These are phyloP conservation scores for Colletotrichum spinosum DNA, from an alignment of 2,329 filamentous ascomycete genomes.

Conservation along the genomic window DNA sequence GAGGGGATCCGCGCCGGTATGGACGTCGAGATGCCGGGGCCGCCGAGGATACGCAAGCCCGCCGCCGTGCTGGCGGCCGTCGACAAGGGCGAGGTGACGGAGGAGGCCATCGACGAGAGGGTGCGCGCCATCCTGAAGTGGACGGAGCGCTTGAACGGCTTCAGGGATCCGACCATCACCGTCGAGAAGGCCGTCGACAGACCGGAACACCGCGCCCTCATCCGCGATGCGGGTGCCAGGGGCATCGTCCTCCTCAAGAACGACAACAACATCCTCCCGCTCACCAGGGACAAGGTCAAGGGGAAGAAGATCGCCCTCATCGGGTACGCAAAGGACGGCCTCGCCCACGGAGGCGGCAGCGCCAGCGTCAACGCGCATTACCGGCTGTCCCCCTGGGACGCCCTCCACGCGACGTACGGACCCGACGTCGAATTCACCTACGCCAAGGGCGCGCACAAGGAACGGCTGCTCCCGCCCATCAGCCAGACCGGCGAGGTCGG, in stretches of 20 bases:
- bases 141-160: conserved; percentile 45
- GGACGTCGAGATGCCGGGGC: conserved; percentile 74
- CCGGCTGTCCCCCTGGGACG: conserved; percentile 65
- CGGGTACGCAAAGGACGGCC: conserved; percentile 52
- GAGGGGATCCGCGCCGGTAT: conserved; percentile 79
- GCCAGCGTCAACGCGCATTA: conserved; percentile 55
- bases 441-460: conserved; percentile 40
- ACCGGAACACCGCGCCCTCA: conserved; percentile 65
- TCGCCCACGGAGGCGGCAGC: conserved; percentile 50
- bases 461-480: conserved; percentile 40
- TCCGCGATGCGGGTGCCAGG: conserved; percentile 63
- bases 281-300: conserved; percentile 57
- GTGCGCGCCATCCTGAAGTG: conserved; percentile 48
- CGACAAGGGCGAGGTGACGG: conserved; percentile 39
- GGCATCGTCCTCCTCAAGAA: conserved; percentile 85
- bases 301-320: conserved; percentile 49
- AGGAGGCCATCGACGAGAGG: conserved; percentile 35
- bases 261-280: conserved; percentile 65
- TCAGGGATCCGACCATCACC: conserved; percentile 48
- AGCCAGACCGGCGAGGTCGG: conserved; percentile 40
- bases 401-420: conserved; percentile 66
- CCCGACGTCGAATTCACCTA: conserved; percentile 60
- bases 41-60: conserved; percentile 41
- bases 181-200: conserved; percentile 51
- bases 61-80: conserved; percentile 41